These are phyloP conservation scores for Hypoxylon fuscum DNA, from an alignment of 495 filamentous ascomycete genomes.

Conservation along the genomic window DNA sequence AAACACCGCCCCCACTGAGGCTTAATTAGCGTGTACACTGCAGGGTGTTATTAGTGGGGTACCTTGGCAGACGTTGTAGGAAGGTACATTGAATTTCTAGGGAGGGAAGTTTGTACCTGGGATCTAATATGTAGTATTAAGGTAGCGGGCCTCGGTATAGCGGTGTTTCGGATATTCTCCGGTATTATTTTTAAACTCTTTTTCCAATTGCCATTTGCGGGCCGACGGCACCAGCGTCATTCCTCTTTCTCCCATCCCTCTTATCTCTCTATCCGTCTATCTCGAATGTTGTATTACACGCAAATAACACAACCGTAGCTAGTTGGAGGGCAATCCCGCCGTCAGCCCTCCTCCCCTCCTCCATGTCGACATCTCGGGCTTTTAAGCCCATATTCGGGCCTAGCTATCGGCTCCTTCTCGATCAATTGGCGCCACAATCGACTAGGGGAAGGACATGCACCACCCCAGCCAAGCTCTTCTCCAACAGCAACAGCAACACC, in stretches of 20 bases:
- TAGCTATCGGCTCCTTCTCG: conserved; percentile 40
- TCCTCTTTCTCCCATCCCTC: conserved; percentile 1
- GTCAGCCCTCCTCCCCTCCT: conserved; percentile 7
- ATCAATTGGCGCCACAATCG: conserved; percentile 39
- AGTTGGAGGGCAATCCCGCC: conserved; percentile 14
- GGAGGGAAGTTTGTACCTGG: no score
- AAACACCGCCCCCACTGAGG: conserved; percentile 35
- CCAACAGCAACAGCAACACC: no score
- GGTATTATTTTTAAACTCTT: conserved; percentile 16
- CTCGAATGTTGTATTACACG: neutral
- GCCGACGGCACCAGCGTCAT: conserved; percentile 25
- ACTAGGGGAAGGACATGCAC: conserved; percentile 8
- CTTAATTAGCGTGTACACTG: conserved; percentile 33
- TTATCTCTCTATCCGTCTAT: neutral
- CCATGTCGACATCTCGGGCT: conserved; percentile 43
- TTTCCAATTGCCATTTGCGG: no score
- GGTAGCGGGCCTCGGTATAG: conserved; percentile 10
- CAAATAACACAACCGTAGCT: conserved; percentile 13
- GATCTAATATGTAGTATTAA: no score
- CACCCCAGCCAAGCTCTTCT: conserved; percentile 28
- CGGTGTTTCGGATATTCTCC: conserved; percentile 37
- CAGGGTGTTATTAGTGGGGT: neutral
- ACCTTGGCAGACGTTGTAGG: conserved; percentile 18
- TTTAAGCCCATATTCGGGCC: conserved; percentile 44
- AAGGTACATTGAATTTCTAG: no score